phyloP scores from a whole-genome alignment of 768 basidiomycete species.

The Boletus bicolor region DNA sequence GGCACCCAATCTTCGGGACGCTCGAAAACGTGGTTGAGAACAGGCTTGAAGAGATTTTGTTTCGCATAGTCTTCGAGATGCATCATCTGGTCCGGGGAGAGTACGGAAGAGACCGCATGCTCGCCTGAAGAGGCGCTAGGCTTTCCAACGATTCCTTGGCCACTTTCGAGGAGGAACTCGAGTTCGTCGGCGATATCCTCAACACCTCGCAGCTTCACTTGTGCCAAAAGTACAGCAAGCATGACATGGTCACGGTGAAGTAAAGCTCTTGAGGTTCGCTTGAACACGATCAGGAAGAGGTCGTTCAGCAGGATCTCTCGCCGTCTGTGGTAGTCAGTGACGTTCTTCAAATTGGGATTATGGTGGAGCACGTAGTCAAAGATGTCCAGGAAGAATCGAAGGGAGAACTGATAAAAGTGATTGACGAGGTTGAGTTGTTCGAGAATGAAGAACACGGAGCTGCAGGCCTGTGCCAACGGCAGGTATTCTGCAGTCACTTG shows the following conservation, averaged over 20 bases:
- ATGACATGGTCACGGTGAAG: conserved; percentile 89
- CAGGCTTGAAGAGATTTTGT: conserved; percentile 73
- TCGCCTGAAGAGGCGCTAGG: conserved; percentile 35
- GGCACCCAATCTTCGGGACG: conserved; percentile 65
- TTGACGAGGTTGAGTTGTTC: conserved; percentile 92
- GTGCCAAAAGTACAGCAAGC: conserved; percentile 85
- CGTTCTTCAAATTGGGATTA: conserved; percentile 83
- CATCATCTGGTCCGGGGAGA: conserved; percentile 64
- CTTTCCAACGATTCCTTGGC: conserved; percentile 54
- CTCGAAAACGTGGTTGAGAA: conserved; percentile 58
- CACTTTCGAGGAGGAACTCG: conserved; percentile 89
- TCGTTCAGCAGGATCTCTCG: conserved; percentile 81
- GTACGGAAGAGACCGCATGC: conserved; percentile 40
- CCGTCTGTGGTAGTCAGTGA: conserved; percentile 69
- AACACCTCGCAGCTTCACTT: conserved; percentile 77
- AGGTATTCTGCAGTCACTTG: conserved; percentile 93
- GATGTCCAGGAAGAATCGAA: conserved; percentile 97
- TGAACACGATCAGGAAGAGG: conserved; percentile 85
- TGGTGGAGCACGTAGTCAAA: conserved; percentile 93
- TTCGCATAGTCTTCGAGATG: conserved; percentile 71
- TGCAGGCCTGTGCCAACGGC: conserved; percentile 93
- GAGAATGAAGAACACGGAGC: conserved; percentile 93
- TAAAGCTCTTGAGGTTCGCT: conserved; percentile 84
- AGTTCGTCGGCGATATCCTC: conserved; percentile 83
- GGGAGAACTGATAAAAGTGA: conserved; percentile 98